Conservation (phyloP, 305 asterid species). For the Fraxinus ornus region DNA sequence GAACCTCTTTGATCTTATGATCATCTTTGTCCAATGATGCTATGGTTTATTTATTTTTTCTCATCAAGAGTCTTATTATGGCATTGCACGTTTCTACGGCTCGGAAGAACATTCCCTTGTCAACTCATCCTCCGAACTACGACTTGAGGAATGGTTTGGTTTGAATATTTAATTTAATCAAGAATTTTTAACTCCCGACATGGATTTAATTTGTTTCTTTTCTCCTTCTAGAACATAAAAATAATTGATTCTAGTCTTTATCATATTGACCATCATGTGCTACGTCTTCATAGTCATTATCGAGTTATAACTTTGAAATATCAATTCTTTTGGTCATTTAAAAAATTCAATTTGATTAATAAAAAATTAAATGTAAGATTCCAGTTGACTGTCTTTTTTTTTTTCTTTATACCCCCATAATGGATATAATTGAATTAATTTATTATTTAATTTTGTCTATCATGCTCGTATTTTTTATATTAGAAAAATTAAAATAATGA, state of each 20-base stretch:
- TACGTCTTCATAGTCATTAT: neutral
- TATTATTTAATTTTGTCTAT: neutral
- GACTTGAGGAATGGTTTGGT: neutral
- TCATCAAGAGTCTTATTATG: neutral
- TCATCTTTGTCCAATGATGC: neutral
- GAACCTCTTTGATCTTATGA: too few species aligned
- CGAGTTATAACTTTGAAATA: slow-evolving; percentile 3
- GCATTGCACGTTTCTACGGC: too few species aligned
- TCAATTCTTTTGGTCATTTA: neutral
- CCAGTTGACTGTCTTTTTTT: neutral
- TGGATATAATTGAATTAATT: neutral
- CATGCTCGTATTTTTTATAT: neutral
- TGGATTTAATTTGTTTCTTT: too few species aligned
- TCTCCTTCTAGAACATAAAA: neutral
- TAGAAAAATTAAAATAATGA: neutral
- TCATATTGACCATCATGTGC: neutral
- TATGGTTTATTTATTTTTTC: too few species aligned
- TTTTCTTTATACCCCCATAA: neutral
- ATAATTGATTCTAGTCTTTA: neutral
- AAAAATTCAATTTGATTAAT: neutral
- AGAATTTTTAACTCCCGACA: too few species aligned
- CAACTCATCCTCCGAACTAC: neutral
- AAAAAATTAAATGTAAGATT: neutral
- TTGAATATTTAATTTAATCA: too few species aligned
- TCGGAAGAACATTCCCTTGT: neutral